These are phyloP conservation scores for Boletellus deceptivus DNA, from an alignment of 1,284 basidiomycete species.

Conservation along the genomic window DNA sequence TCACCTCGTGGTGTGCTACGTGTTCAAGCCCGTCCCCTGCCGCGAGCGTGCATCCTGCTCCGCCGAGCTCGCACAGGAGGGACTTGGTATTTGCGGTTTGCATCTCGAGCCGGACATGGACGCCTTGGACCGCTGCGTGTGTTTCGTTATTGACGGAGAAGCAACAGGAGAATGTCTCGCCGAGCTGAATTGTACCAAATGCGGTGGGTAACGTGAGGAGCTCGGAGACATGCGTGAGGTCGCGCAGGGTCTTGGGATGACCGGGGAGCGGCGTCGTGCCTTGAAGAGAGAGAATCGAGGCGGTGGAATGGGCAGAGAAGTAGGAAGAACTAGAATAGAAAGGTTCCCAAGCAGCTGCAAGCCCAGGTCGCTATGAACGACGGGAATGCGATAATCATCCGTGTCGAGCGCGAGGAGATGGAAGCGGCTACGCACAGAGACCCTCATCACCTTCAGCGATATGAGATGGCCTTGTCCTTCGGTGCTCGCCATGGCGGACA, in stretches of 20 bases:
- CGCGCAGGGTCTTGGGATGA: conserved; percentile 77
- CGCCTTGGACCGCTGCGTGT: conserved; percentile 54
- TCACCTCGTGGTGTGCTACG: conserved; percentile 75
- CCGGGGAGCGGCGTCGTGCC: conserved; percentile 63
- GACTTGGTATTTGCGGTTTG: conserved; percentile 70
- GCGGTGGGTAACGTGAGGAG: conserved; percentile 72
- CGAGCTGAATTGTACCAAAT: conserved; percentile 78
- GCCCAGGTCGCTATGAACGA: conserved; percentile 58
- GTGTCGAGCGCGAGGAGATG: not conserved
- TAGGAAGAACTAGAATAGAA: conserved; percentile 81
- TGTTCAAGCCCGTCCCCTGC: conserved; percentile 62
- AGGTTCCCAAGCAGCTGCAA: conserved; percentile 75
- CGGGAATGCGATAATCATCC: conserved; percentile 5
- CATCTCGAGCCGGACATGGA: conserved; percentile 68
- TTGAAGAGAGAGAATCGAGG: conserved; percentile 74
- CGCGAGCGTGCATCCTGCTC: conserved; percentile 42
- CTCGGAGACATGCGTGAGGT: conserved; percentile 69
- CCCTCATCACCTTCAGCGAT: conserved; percentile 78
- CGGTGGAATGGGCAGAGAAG: conserved; percentile 74
- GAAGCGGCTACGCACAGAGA: conserved; percentile 58
- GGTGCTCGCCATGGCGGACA: conserved; percentile 15
- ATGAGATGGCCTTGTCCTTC: conserved; percentile 62
- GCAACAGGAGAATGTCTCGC: conserved; percentile 78
- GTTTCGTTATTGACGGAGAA: conserved; percentile 79
- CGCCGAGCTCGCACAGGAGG: conserved; percentile 61